Percentiles rank a stretch among this genome's conserved stretches.
Evolutionary conservation across 2,329 filamentous ascomycete genomes (phyloP).

Genomic region (Cladosporium oxysporum): DNA sequence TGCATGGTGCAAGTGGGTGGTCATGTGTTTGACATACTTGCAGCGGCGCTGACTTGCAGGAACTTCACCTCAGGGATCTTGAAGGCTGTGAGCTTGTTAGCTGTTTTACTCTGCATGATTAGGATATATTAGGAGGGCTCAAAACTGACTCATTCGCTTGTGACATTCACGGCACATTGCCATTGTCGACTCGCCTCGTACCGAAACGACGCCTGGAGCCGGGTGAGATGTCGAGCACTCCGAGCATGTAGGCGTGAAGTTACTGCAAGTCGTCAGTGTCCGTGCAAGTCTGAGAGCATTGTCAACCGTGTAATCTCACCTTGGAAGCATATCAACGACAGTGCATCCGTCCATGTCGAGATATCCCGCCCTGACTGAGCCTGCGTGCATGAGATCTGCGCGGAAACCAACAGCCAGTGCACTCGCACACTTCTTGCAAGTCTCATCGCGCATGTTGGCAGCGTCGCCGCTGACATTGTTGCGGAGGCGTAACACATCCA

Average conservation of each 20-base stretch:
- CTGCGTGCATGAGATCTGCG: slow-evolving; percentile 69
- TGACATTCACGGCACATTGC: slow-evolving; percentile 81
- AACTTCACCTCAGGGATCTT: slow-evolving; percentile 78
- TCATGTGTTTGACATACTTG: slow-evolving; percentile 37
- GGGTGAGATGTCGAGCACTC: slow-evolving; percentile 70
- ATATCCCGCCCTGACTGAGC: slow-evolving; percentile 75
- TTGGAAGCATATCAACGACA: slow-evolving; percentile 73
- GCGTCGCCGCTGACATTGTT: slow-evolving; percentile 50
- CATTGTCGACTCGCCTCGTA: slow-evolving; percentile 70
- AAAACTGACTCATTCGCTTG: slow-evolving; percentile 64
- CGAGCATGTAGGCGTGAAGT: slow-evolving; percentile 76
- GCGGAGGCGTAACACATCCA: slow-evolving; percentile 68
- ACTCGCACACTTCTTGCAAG: slow-evolving; percentile 58
- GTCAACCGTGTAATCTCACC: slow-evolving; percentile 42
- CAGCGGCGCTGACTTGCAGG: slow-evolving; percentile 62
- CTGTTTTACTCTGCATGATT: background rate
- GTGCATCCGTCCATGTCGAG: slow-evolving; percentile 75
- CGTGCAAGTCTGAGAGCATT: background rate
- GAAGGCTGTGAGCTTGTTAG: slow-evolving; percentile 52
- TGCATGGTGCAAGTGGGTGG: background rate
- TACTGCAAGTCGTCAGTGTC: slow-evolving; percentile 49
- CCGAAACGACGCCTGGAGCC: slow-evolving; percentile 65
- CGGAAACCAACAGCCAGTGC: slow-evolving; percentile 52
- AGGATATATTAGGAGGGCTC: background rate
- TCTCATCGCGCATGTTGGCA: slow-evolving; percentile 46